Evolutionary conservation across 768 basidiomycete species (phyloP), one percentile per base, ranked within the genome.

Genomic region (Peribolospora kevripleyi): DNA sequence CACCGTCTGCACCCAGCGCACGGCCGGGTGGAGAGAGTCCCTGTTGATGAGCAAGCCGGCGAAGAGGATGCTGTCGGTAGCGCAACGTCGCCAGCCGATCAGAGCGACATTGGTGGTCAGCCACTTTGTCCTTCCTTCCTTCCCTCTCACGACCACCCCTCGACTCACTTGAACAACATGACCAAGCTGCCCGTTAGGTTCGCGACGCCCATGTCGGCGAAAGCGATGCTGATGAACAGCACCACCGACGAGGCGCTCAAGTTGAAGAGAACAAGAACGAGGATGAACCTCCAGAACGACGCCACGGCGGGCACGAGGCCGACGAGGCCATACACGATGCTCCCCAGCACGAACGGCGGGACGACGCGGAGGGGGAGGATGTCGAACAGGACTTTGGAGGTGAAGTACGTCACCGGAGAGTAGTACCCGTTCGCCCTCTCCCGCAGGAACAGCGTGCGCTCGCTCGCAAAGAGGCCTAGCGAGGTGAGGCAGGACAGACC

Each of bases 351-450:
- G 61, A 98, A 75, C 0, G 93, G 88, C 9, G 93, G 93, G 7
- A 98, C 82, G 10, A 98, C 76, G 39, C 93, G 80, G 25, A 98
- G 72, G 0, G 93, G 93, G 4, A 97, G 73, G 60, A 97, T 87
- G 65, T 97, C 93, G 66, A 97, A 98, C 40, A 98, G 77, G 57
- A 97, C 78, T 75, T 98, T 98, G 56, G 91, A 90, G 1, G 83
- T 72, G 67, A 97, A 97, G 72, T 97, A 98, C 7, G 88, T 90
- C 64, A 90, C 80, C 1, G 93, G 82, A 0, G 87, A 84, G 67
- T 98, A 98, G 68, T 98, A 98, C 9, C 93, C 93, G 61, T 98
- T 98, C 74, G 47, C 59, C 84, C 91, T 75, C 68, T 98, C 93
- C n/a, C 93, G 80, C 78, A 95, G 95, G 71, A 97, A 98, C 51